Conservation (phyloP, 2,329 filamentous ascomycete genomes). For the Rhynchosporium graminicola region DNA sequence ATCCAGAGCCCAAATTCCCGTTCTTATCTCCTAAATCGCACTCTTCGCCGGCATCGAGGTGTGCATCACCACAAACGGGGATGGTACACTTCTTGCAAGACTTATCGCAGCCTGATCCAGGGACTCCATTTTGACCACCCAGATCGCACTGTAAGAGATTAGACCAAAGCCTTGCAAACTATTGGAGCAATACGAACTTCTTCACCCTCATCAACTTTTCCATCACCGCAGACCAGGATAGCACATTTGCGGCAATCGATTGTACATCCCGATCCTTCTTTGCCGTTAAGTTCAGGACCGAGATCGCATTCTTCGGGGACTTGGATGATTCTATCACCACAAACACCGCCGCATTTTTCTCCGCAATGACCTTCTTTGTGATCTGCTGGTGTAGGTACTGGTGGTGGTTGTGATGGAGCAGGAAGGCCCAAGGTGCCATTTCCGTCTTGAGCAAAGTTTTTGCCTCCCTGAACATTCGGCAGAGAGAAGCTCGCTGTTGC, state of each 20-base stretch:
- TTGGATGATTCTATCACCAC: constrained; percentile 18
- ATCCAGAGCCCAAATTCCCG: too few species aligned
- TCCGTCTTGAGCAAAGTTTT: neutral
- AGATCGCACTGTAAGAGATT: neutral
- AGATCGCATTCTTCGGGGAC: constrained; percentile 16
- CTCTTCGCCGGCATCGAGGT: neutral
- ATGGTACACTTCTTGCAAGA: constrained; percentile 13
- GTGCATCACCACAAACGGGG: neutral
- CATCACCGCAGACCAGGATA: constrained; percentile 10
- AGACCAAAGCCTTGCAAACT: neutral
- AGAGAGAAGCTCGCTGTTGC: constrained; percentile 3
- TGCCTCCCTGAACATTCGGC: constrained; percentile 1
- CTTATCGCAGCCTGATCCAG: constrained; percentile 9
- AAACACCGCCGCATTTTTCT: constrained; percentile 17
- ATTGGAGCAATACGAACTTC: neutral
- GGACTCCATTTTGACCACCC: constrained; percentile 5
- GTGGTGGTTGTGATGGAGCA: neutral
- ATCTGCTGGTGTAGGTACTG: neutral
- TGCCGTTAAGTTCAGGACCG: constrained; percentile 15
- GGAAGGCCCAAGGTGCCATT: neutral
- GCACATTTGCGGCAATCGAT: constrained; percentile 9
- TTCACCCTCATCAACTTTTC: constrained; percentile 10
- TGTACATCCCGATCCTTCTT: constrained; percentile 13
- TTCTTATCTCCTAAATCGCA: too few species aligned
- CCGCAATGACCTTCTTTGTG: constrained; percentile 12